Evolutionary conservation across 306 rosid genomes (phyloP).

Genomic region (Cicer judaicum): DNA sequence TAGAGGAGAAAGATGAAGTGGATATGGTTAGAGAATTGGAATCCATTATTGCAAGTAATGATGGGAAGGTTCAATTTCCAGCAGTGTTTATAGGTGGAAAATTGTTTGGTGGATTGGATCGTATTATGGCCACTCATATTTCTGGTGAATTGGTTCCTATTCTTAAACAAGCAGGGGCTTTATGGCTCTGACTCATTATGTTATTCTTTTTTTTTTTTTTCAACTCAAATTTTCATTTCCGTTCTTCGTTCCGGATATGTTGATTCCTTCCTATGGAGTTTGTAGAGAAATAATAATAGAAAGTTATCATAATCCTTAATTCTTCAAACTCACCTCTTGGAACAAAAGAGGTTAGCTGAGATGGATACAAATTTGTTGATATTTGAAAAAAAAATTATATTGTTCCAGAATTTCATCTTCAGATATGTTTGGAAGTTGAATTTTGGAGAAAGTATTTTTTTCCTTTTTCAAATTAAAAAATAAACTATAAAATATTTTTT

Average conservation of each 20-base stretch:
- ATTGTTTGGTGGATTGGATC: conserved; percentile 70
- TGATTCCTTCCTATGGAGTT: conserved; percentile 9
- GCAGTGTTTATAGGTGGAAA: conserved; percentile 63
- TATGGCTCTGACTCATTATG: conserved; percentile 56
- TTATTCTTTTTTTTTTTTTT: neutral
- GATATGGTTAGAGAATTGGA: conserved; percentile 50
- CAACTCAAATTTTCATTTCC: neutral
- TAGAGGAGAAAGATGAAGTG: conserved; percentile 60
- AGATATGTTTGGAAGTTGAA: too few species aligned
- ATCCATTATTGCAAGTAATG: neutral
- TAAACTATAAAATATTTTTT: too few species aligned
- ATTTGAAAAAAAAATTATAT: too few species aligned
- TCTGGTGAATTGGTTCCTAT: conserved; percentile 72
- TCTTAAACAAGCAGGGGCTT: conserved; percentile 67
- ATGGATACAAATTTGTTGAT: too few species aligned
- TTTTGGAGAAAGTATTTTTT: too few species aligned
- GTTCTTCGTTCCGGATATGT: conserved; percentile 13
- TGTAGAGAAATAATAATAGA: neutral
- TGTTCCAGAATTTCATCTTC: too few species aligned
- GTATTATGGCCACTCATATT: conserved; percentile 72
- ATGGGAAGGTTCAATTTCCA: conserved; percentile 55
- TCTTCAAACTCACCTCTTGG: too few species aligned
- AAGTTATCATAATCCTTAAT: too few species aligned
- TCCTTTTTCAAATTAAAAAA: too few species aligned
- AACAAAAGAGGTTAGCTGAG: too few species aligned